phyloP scores from a whole-genome alignment of 306 rosid species.

The Myrica gale region DNA sequence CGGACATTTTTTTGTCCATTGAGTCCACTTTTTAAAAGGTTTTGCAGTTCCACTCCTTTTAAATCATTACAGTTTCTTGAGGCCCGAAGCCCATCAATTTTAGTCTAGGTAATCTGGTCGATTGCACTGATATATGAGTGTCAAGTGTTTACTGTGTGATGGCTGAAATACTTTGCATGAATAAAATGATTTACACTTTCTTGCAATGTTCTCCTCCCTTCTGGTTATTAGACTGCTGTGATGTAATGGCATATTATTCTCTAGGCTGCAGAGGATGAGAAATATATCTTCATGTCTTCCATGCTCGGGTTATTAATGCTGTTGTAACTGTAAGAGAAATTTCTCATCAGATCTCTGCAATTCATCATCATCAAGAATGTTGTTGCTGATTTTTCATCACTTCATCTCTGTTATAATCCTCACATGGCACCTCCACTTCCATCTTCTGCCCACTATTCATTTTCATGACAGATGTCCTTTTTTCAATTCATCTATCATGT shows the following conservation, averaged over 20 bases:
- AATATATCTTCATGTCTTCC: slow-evolving; percentile 80
- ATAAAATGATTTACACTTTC: background rate
- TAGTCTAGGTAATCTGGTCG: background rate
- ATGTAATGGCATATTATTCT: slow-evolving; percentile 21
- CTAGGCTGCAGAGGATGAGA: slow-evolving; percentile 82
- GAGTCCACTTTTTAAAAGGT: background rate
- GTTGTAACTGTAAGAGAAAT: too few relatives aligned
- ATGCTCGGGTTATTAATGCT: slow-evolving; percentile 85
- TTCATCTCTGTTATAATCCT: too few relatives aligned
- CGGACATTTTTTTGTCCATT: background rate
- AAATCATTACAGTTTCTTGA: background rate
- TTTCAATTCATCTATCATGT: too few relatives aligned
- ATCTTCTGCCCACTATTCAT: too few relatives aligned
- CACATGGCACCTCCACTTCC: too few relatives aligned
- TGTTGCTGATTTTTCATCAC: too few relatives aligned
- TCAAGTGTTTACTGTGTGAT: background rate
- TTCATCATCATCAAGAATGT: too few relatives aligned
- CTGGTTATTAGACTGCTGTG: slow-evolving; percentile 18
- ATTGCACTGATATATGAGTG: background rate
- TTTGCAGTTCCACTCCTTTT: background rate
- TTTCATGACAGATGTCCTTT: too few relatives aligned
- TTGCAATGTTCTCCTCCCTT: background rate
- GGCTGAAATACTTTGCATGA: slow-evolving; percentile 1
- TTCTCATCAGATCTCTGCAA: too few relatives aligned
- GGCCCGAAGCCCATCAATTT: background rate